Evolutionary conservation across 2,329 filamentous ascomycete species (phyloP), one percentile per base, ranked within the genome.

Genomic region (Apiospora phragmitis): DNA sequence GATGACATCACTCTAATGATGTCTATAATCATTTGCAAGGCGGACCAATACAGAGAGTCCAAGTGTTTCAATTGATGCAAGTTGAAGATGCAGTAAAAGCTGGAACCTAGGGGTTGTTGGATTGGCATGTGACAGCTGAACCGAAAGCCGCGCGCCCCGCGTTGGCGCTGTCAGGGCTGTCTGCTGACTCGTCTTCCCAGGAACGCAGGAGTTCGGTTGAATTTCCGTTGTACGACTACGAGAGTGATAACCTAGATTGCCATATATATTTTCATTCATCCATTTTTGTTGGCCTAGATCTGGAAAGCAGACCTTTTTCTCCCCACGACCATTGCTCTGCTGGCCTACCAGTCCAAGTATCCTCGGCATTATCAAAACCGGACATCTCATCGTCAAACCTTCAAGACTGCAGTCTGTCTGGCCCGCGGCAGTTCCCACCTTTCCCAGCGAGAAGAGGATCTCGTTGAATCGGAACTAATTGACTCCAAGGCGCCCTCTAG

Each of bases 241-340:
- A 68, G 47, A 24, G 18, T 38, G 9, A 12, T 69, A 69, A 72
- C 51, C n/a, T 35, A 71, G 59, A n/a, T 55, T 67, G 67, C 73
- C 77, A 74, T 70, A 78, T 79, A 76, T 77, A 42, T 43, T 43
- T 43, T 43, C 24, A 47, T 38, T 62, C 32, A n/a, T 38, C 24
- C 32, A n/a, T 62, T 9, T 62, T n/a, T 62, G 55, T 8, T 59
- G 51, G 29, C 51, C 51, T 21, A 9, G 51, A 55, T 14, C 49
- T 29, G 49, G 14, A 55, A 29, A 55, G 49, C 26, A 29, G 49
- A 9, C 26, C 26, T 24, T 49, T 26, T 21, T 26, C 24, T n/a
- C n/a, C n/a, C 38, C 24, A 43, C 38, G 21, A 43, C 9, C 38
- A 67, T 29, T 43, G 14, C 65, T 5, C n/a, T 62, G 51, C 47